These are phyloP conservation scores for Begonia loranthoides DNA, from an alignment of 306 rosid genomes.

Conservation along the genomic window DNA sequence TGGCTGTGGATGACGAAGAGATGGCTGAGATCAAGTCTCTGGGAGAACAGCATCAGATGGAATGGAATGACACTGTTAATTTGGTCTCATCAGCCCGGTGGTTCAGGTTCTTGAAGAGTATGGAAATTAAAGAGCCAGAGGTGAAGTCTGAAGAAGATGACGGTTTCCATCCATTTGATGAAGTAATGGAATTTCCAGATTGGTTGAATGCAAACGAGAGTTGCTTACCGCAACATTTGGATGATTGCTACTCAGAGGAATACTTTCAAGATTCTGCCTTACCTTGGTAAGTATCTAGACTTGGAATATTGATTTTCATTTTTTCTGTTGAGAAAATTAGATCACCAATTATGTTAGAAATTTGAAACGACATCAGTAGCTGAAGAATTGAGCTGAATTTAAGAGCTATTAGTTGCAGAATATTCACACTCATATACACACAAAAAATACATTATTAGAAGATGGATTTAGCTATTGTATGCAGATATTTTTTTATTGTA, in stretches of 20 bases:
- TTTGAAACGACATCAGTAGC: too few species aligned
- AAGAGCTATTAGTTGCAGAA: neutral
- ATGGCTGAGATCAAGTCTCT: constrained; percentile 70
- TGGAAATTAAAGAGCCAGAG: constrained; percentile 25
- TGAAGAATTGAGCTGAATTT: too few species aligned
- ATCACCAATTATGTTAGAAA: neutral
- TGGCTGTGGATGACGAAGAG: constrained; percentile 69
- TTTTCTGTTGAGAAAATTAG: neutral
- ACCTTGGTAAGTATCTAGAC: constrained; percentile 47
- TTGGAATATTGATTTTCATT: neutral
- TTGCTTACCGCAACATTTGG: constrained; percentile 31
- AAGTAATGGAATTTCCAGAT: constrained; percentile 58
- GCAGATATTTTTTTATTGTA: too few species aligned
- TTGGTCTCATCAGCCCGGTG: constrained; percentile 53
- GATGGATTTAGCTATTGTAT: neutral
- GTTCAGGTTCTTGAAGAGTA: constrained; percentile 53
- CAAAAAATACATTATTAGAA: neutral
- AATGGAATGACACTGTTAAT: constrained; percentile 9
- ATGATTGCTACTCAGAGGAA: constrained; percentile 36
- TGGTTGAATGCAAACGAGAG: constrained; percentile 67
- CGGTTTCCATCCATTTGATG: constrained; percentile 28
- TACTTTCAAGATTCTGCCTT: constrained; percentile 45
- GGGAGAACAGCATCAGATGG: constrained; percentile 24
- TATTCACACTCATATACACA: neutral
- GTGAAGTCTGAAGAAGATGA: constrained; percentile 19